Conservation (phyloP, 495 filamentous ascomycete genomes). For the Pyrenula aspistea region DNA sequence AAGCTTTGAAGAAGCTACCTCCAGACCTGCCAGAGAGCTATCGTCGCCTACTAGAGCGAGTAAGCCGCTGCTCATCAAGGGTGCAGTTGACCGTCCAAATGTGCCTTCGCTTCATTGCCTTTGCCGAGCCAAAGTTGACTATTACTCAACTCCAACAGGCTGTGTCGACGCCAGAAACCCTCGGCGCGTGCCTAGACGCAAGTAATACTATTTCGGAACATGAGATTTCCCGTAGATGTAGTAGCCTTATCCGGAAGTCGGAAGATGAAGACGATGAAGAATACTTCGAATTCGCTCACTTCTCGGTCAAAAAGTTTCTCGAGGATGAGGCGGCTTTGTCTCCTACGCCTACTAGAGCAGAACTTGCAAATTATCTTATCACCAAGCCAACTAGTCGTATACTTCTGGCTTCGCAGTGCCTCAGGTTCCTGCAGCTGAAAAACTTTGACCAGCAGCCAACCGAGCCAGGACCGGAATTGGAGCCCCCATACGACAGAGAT, state of each 20-base stretch:
- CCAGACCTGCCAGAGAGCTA: slow-evolving; percentile 24
- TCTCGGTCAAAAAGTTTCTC: slow-evolving; percentile 13
- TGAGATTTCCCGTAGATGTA: slow-evolving; percentile 10
- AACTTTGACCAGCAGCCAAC: too few relatives aligned
- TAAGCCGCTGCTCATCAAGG: slow-evolving; percentile 3
- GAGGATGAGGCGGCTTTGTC: too few relatives aligned
- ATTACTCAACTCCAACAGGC: slow-evolving; percentile 16
- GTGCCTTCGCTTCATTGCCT: slow-evolving; percentile 19
- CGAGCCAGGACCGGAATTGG: too few relatives aligned
- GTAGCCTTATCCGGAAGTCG: slow-evolving; percentile 2
- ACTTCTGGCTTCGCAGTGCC: too few relatives aligned
- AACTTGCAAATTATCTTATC: too few relatives aligned
- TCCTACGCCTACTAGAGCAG: too few relatives aligned
- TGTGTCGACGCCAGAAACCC: slow-evolving; percentile 3
- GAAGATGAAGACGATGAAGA: neutral
- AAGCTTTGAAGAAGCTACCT: slow-evolving; percentile 17
- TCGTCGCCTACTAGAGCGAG: slow-evolving; percentile 16
- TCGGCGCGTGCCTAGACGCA: slow-evolving; percentile 1
- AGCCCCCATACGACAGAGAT: too few relatives aligned
- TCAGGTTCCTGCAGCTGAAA: too few relatives aligned
- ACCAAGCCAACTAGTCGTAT: too few relatives aligned
- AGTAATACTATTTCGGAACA: slow-evolving; percentile 1
- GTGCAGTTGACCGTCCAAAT: slow-evolving; percentile 9
- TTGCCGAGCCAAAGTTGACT: slow-evolving; percentile 12
- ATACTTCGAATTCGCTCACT: slow-evolving; percentile 8